Evolutionary conservation across 441 rosid species (phyloP).

Genomic region (Gossypium gossypioides): DNA sequence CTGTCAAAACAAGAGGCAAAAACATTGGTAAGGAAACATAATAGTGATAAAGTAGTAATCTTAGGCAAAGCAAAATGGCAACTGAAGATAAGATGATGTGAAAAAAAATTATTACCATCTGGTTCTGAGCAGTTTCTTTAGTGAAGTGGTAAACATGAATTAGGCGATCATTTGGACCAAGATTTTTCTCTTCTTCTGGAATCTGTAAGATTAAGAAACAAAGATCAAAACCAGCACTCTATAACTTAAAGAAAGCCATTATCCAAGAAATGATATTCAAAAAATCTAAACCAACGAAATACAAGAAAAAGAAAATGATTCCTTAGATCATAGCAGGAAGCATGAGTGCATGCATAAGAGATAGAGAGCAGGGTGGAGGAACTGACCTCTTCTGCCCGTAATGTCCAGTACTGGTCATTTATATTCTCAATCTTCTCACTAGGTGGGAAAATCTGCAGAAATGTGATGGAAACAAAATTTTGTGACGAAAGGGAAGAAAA

Average conservation of each 20-base stretch:
- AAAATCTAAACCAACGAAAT: background rate
- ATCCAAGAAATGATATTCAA: background rate
- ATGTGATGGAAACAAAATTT: background rate
- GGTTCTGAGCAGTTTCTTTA: conserved; percentile 60
- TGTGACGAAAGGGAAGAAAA: background rate
- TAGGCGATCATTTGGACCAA: conserved; percentile 61
- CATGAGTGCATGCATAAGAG: background rate
- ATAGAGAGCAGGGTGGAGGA: background rate
- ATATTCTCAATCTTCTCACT: conserved; percentile 63
- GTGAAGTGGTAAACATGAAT: conserved; percentile 63
- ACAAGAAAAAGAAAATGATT: background rate
- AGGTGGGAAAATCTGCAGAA: conserved; percentile 54
- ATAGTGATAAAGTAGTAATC: background rate
- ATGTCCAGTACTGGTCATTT: conserved; percentile 73
- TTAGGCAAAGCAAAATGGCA: background rate
- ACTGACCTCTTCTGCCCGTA: conserved; percentile 69
- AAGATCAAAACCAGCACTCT: background rate
- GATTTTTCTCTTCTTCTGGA: conserved; percentile 69
- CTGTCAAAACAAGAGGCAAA: conserved; percentile 12
- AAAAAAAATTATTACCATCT: conserved; percentile 22
- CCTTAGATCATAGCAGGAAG: background rate
- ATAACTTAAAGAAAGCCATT: background rate
- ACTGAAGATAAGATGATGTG: background rate
- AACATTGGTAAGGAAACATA: background rate
- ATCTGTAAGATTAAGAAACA: conserved; percentile 29